A percentile compares a stretch with the other conserved stretches of the same genome.
phyloP scores from a whole-genome alignment of 306 rosid species.

The Casuarina equisetifolia region DNA sequence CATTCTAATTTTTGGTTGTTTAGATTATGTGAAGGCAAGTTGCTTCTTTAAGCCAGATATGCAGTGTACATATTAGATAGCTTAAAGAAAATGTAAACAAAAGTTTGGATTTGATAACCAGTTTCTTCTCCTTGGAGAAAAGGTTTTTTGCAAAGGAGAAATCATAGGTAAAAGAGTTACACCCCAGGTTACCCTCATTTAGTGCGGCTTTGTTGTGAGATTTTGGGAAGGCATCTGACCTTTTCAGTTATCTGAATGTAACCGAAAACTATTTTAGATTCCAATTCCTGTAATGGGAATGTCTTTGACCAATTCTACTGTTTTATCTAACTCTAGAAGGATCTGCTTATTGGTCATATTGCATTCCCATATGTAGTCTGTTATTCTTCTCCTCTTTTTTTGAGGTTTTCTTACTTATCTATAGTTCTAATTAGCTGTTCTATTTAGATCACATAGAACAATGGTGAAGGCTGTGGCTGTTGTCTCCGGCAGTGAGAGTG shows the following conservation, averaged over 20 bases:
- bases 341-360: neutral
- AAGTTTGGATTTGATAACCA: neutral
- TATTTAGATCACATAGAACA: neutral
- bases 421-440: constrained; percentile 30
- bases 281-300: no score
- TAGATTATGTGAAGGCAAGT: neutral
- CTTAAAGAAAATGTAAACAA: neutral
- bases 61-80: neutral
- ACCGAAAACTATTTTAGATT: neutral
- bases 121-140: neutral
- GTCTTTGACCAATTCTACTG: neutral
- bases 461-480: neutral
- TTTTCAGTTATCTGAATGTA: neutral
- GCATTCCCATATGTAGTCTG: neutral
- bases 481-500: neutral
- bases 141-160: neutral
- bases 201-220: neutral
- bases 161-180: neutral
- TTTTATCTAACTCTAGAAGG: neutral
- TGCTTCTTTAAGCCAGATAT: neutral
- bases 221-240: neutral
- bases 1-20: neutral
- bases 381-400: neutral
- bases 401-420: neutral
- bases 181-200: neutral